Percentiles rank a stretch among this genome's conserved stretches.
phyloP scores from a whole-genome alignment of 1,139 yeast species.

The Candida freyschussii region DNA sequence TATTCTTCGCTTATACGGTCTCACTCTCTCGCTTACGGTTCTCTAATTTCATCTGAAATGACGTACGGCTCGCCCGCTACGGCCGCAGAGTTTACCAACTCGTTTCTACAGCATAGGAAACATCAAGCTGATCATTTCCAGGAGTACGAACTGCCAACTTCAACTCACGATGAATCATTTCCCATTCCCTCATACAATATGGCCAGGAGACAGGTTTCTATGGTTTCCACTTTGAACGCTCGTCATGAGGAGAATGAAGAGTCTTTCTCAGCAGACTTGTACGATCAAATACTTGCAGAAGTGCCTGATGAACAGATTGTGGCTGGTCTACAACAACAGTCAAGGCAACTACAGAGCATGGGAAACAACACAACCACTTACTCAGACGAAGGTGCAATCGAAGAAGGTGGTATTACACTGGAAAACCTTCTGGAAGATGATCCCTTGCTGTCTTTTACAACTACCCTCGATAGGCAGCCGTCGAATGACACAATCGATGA shows the following conservation, averaged over 20 bases:
- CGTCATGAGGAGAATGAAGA: background rate
- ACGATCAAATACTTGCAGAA: conserved; percentile 8
- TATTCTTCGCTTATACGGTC: no score
- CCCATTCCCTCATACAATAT: background rate
- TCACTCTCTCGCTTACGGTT: no score
- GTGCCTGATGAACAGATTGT: conserved; percentile 18
- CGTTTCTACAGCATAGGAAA: conserved; percentile 6
- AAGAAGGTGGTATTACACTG: conserved; percentile 17
- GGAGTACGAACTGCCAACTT: no score
- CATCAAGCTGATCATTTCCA: conserved; percentile 4
- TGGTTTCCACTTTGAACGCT: background rate
- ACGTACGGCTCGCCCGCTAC: conserved; percentile 6
- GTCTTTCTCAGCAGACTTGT: conserved; percentile 8
- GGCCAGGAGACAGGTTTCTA: conserved; percentile 1
- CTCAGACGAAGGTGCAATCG: background rate
- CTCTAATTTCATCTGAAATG: no score
- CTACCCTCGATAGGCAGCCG: conserved; percentile 23
- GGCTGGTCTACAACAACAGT: conserved; percentile 19
- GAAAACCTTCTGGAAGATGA: conserved; percentile 25
- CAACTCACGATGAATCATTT: no score
- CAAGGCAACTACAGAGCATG: background rate
- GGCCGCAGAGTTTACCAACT: conserved; percentile 2
- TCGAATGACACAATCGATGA: conserved; percentile 26
- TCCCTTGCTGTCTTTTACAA: conserved; percentile 24
- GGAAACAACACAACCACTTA: background rate